Base-by-base conservation (phyloP, 768 basidiomycete species). In the Panaeolus cyanescens region DNA sequence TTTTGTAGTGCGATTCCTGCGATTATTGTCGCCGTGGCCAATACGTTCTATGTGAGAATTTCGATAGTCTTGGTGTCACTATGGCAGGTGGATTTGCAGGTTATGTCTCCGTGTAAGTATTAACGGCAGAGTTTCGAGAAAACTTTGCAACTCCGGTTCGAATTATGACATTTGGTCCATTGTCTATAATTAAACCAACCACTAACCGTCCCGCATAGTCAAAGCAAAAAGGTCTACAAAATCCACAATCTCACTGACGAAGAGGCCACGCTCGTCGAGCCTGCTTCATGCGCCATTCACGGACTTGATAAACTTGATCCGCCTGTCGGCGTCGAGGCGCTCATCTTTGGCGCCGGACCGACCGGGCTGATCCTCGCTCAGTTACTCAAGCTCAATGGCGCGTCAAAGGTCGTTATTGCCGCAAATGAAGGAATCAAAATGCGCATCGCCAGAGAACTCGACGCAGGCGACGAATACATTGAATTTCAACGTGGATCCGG, bases 351-450 rank as follows among this genome's bases (percentile, higher is more conserved):
- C 33, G 25, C 54, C 7, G 55, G 39, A 25, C 15, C 34, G 3
- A 34, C 59, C 66, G 68, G 93, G 22, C 83, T 95, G 32, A 93
- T 95, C 62, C 83, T 95, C 33, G 88, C 93, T 0, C 93, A 95
- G 72, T 80, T 96, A 28, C 79, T 96, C 61, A 94, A 93, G 74
- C 78, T 92, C 56, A 95, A 95, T 69, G 94, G 94, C 55, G 95
- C 93, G 19, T 78, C 84, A 28, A 84, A 84, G 64, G 85, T 95
- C 59, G 90, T 91, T 58, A 86, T 96, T 60, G 94, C 92, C 1
- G 90, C 90, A 33, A 93, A 94, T 77, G 92, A 93, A 74, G 93
- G 93, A 45, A 85, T 93, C 69, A 96, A 96, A 81, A 93, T 89
- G 80, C 84, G 91, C 59, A 85, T 95, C 58, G 94, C 94, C 10